Evolutionary conservation across 1,284 basidiomycete species (phyloP).

Genomic region (Ceratobasidium sp.): DNA sequence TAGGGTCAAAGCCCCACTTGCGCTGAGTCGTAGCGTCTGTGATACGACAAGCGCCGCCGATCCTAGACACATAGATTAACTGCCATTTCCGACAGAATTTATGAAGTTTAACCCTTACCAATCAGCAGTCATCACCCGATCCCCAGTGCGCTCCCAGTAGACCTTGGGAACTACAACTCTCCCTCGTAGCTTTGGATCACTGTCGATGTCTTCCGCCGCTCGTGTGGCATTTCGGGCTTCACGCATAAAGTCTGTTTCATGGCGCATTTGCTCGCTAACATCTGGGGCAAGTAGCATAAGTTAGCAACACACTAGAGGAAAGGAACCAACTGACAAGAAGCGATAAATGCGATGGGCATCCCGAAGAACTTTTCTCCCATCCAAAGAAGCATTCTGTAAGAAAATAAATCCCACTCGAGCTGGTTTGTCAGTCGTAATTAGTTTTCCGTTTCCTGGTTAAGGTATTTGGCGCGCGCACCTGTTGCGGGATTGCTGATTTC

Average conservation of each 20-base stretch:
- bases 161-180: constrained; percentile 55
- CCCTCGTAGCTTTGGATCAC: constrained; percentile 51
- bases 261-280: constrained; percentile 56
- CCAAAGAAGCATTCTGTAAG: constrained; percentile 47
- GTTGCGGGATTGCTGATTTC: constrained; percentile 54
- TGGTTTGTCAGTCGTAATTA: constrained; percentile 48
- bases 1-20: constrained; percentile 51
- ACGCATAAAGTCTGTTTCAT: constrained; percentile 55
- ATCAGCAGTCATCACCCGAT: constrained; percentile 58
- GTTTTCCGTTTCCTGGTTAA: neutral
- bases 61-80: constrained; percentile 17
- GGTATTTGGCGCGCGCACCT: constrained; percentile 5
- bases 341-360: constrained; percentile 49
- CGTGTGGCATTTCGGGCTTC: constrained; percentile 51
- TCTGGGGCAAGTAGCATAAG: constrained; percentile 45
- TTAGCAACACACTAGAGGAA: constrained; percentile 3
- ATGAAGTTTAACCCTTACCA: constrained; percentile 28
- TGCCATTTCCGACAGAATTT: constrained; percentile 50
- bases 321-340: constrained; percentile 43
- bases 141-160: constrained; percentile 52
- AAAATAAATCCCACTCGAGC: constrained; percentile 54
- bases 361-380: constrained; percentile 49
- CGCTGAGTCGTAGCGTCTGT: constrained; percentile 53
- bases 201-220: constrained; percentile 44
- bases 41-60: constrained; percentile 45